These are phyloP conservation scores for Schizochytrium sp. DNA, from an alignment of 108 stramenopile genomes.

Conservation along the genomic window DNA sequence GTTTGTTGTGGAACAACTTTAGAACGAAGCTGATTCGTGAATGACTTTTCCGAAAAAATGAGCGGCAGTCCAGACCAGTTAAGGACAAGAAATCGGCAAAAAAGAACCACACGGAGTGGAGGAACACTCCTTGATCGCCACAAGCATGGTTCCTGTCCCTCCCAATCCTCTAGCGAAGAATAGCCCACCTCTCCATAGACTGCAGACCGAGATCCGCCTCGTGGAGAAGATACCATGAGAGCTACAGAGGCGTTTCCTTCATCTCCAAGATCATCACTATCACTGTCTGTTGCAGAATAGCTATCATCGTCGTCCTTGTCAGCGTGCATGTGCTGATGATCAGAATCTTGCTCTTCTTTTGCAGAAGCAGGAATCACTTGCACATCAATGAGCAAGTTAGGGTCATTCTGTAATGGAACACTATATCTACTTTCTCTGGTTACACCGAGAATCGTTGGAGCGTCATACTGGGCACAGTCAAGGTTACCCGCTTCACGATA, in stretches of 20 bases:
- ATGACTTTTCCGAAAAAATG: neutral
- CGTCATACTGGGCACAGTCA: neutral
- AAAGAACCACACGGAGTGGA: slow-evolving; percentile 33
- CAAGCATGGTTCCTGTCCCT: neutral
- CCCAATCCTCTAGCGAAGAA: neutral
- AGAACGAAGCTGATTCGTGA: neutral
- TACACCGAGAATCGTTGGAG: slow-evolving; percentile 27
- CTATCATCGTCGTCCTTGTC: neutral
- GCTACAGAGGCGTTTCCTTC: neutral
- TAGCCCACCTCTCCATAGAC: too few relatives aligned
- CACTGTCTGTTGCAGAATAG: neutral
- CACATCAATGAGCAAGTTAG: neutral
- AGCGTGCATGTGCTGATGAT: slow-evolving; percentile 56
- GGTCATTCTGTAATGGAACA: neutral
- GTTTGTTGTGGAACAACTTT: neutral
- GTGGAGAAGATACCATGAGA: neutral
- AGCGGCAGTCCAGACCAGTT: slow-evolving; percentile 55
- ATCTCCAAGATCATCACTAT: neutral
- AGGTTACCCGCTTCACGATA: neutral
- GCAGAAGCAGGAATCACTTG: slow-evolving; percentile 28
- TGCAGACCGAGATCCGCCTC: neutral
- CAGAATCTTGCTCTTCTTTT: slow-evolving; percentile 21
- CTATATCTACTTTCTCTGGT: neutral
- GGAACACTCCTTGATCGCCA: neutral
- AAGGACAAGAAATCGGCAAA: slow-evolving; percentile 39